phyloP scores from a whole-genome alignment of 2,329 filamentous ascomycete species.

The Diaporthe sp. region DNA sequence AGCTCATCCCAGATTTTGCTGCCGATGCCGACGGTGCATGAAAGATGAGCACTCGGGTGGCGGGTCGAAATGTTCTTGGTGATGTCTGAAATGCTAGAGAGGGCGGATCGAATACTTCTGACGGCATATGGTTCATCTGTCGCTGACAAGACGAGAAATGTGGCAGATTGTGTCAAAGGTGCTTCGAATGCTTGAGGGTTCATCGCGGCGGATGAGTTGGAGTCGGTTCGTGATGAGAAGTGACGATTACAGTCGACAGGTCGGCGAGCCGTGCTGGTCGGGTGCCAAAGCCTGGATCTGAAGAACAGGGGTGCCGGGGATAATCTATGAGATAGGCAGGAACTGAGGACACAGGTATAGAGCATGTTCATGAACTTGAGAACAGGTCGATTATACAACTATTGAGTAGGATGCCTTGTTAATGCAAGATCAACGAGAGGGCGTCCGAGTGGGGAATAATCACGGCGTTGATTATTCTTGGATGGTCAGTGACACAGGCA shows the following conservation, averaged over 20 bases:
- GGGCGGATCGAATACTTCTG: neutral
- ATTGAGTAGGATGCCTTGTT: neutral
- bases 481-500: neutral
- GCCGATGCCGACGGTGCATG: conserved; percentile 2
- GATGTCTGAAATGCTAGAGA: conserved; percentile 6
- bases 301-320: too few species aligned
- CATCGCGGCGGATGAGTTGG: neutral
- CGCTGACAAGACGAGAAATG: neutral
- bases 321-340: neutral
- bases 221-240: neutral
- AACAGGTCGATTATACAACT: neutral
- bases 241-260: neutral
- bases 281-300: neutral
- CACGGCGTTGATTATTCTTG: neutral
- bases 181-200: neutral
- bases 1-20: neutral
- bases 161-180: conserved; percentile 7
- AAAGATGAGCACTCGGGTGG: conserved; percentile 1
- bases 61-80: conserved; percentile 12
- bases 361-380: conserved; percentile 3
- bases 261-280: neutral
- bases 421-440: neutral
- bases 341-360: neutral
- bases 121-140: neutral
- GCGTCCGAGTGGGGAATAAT: neutral